These are phyloP conservation scores for Russula foetens DNA, from an alignment of 768 basidiomycete genomes.

Conservation along the genomic window DNA sequence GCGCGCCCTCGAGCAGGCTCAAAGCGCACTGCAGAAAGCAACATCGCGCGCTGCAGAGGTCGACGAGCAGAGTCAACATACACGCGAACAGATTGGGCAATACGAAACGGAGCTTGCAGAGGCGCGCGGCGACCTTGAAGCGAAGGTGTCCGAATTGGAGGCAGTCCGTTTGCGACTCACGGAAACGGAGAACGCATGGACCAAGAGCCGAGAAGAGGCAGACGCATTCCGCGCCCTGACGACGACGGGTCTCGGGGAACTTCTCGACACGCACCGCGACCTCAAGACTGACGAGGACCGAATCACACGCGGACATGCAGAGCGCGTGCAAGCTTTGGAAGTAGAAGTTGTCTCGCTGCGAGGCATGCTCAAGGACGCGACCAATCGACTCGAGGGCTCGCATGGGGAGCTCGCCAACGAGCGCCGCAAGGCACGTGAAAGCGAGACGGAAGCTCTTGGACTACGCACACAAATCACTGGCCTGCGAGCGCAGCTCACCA, in stretches of 20 bases:
- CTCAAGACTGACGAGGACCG: slow-evolving; percentile 81
- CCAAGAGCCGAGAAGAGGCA: slow-evolving; percentile 88
- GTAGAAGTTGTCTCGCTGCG: slow-evolving; percentile 68
- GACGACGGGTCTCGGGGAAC: slow-evolving; percentile 76
- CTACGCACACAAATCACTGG: slow-evolving; percentile 68
- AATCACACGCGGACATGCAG: slow-evolving; percentile 61
- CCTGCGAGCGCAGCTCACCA: slow-evolving; percentile 65
- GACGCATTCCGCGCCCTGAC: slow-evolving; percentile 84
- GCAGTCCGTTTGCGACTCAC: slow-evolving; percentile 52
- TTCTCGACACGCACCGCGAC: slow-evolving; percentile 83
- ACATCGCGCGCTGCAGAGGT: slow-evolving; percentile 73
- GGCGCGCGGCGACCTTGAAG: slow-evolving; percentile 73
- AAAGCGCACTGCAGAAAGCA: slow-evolving; percentile 65
- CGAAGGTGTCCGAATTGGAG: slow-evolving; percentile 66
- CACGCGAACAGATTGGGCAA: slow-evolving; percentile 56
- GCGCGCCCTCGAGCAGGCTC: slow-evolving; percentile 80
- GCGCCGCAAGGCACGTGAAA: slow-evolving; percentile 52
- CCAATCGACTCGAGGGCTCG: slow-evolving; percentile 60
- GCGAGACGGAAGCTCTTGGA: slow-evolving; percentile 53
- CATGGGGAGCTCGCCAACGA: slow-evolving; percentile 61
- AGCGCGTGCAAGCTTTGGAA: slow-evolving; percentile 77
- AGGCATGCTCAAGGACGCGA: slow-evolving; percentile 70
- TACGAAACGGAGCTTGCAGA: slow-evolving; percentile 76
- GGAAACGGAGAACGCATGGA: slow-evolving; percentile 86
- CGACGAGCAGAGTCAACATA: slow-evolving; percentile 61